Conservation (phyloP, 495 filamentous ascomycete species). For the Polyplosphaeria fusca region DNA sequence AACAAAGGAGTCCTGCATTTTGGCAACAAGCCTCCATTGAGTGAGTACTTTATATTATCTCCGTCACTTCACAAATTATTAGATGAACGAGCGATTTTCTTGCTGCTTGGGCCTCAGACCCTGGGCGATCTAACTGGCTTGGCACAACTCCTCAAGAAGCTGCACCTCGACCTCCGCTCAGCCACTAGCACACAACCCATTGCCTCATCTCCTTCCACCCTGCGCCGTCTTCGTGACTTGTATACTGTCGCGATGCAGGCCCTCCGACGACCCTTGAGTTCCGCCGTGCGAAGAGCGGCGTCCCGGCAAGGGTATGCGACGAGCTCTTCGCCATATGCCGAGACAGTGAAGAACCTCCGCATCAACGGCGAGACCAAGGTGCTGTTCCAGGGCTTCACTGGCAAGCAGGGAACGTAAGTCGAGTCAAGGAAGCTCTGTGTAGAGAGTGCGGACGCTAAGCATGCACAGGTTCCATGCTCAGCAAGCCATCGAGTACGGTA, state of each 20-base stretch:
- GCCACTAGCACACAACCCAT: constrained; percentile 4
- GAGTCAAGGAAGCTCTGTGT: background rate
- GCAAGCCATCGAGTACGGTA: constrained; percentile 98
- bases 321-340: constrained; percentile 65
- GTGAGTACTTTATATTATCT: no score
- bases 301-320: constrained; percentile 68
- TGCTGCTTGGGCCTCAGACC: no score
- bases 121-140: no score
- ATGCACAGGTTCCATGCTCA: constrained; percentile 83
- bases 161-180: constrained; percentile 8
- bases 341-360: constrained; percentile 84
- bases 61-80: no score
- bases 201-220: background rate
- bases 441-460: constrained; percentile 40
- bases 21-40: no score
- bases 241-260: constrained; percentile 40
- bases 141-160: no score
- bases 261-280: constrained; percentile 40
- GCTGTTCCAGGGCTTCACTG: constrained; percentile 96
- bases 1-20: no score
- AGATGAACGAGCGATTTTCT: no score
- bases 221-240: constrained; percentile 25
- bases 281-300: constrained; percentile 40
- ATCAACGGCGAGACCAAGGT: constrained; percentile 91
- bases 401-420: constrained; percentile 96